Evolutionary conservation across 2,329 filamentous ascomycete species (phyloP).

Genomic region (Diaporthe sp.): DNA sequence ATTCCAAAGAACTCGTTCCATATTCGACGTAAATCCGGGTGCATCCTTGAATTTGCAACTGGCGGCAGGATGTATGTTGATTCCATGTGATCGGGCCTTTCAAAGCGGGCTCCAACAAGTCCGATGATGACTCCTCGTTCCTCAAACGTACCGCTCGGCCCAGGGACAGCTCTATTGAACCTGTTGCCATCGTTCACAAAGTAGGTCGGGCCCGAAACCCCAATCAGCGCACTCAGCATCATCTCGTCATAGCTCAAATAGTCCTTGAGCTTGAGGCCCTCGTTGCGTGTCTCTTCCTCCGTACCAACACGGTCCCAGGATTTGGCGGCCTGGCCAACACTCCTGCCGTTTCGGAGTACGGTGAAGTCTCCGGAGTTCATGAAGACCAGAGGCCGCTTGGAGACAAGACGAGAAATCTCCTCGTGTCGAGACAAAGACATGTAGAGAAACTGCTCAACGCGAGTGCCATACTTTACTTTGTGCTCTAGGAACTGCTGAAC

Average conservation of each 20-base stretch:
- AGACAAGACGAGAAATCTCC: conserved; percentile 21
- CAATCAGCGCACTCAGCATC: conserved; percentile 51
- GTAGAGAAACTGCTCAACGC: conserved; percentile 15
- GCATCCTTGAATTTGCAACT: conserved; percentile 36
- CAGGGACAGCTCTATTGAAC: conserved; percentile 41
- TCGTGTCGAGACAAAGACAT: background rate
- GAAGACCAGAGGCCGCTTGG: conserved; percentile 32
- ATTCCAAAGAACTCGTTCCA: conserved; percentile 1
- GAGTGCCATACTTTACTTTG: conserved; percentile 2
- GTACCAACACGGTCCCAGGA: conserved; percentile 35
- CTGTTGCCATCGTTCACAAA: conserved; percentile 51
- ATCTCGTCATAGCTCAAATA: conserved; percentile 54
- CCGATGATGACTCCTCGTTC: conserved; percentile 50
- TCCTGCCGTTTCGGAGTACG: background rate
- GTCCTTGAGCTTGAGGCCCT: conserved; percentile 43
- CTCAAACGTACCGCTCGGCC: conserved; percentile 44
- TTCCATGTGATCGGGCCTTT: conserved; percentile 50
- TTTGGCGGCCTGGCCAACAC: background rate
- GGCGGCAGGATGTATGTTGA: conserved; percentile 34
- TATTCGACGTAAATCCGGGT: conserved; percentile 31
- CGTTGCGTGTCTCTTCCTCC: conserved; percentile 38
- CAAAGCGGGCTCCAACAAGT: conserved; percentile 52
- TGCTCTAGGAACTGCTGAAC: conserved; percentile 11
- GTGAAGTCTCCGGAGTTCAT: background rate
- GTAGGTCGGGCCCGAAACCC: conserved; percentile 49